A percentile compares a stretch with the other conserved stretches of the same genome.
These are phyloP conservation scores for Coemansia erecta DNA, from an alignment of 192 early-diverging fungal genomes.

Conservation along the genomic window DNA sequence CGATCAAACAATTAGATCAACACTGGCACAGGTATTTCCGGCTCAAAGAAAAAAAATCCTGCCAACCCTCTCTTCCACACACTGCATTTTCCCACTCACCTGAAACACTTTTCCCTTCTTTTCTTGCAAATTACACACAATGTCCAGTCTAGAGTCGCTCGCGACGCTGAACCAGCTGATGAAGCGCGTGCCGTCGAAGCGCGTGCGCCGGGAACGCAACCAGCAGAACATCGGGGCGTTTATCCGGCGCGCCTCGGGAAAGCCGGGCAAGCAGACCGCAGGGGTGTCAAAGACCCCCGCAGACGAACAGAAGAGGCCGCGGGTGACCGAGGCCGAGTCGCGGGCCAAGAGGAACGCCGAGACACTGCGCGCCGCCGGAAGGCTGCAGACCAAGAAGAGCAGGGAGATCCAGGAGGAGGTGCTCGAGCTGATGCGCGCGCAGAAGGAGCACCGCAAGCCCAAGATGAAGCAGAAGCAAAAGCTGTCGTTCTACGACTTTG, in stretches of 20 bases:
- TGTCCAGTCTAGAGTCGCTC: constrained; percentile 30
- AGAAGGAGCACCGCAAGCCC: constrained; percentile 33
- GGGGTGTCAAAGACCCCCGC: not conserved
- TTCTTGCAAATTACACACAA: not conserved
- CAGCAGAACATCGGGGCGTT: constrained; percentile 15
- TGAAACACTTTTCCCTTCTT: constrained; percentile 3
- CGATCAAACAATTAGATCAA: too few relatives aligned
- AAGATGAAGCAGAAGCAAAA: constrained; percentile 19
- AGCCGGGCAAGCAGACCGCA: not conserved
- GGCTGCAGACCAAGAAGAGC: constrained; percentile 23
- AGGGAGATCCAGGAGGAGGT: constrained; percentile 31
- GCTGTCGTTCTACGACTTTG: constrained; percentile 43
- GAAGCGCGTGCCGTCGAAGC: constrained; percentile 34
- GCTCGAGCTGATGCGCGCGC: constrained; percentile 38
- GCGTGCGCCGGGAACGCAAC: constrained; percentile 19
- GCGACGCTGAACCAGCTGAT: constrained; percentile 25
- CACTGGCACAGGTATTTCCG: too few relatives aligned
- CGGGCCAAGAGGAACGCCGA: constrained; percentile 18
- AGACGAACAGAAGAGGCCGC: not conserved
- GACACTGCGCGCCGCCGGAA: constrained; percentile 22
- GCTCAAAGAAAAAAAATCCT: too few relatives aligned
- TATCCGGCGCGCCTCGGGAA: constrained; percentile 14
- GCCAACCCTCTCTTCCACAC: too few relatives aligned
- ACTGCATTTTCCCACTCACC: too few relatives aligned
- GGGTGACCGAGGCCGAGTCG: constrained; percentile 6